Percentiles rank a stretch among this genome's conserved stretches.
Evolutionary conservation across 257 asterid species (phyloP).

Genomic region (Solanum ossicruentum): DNA sequence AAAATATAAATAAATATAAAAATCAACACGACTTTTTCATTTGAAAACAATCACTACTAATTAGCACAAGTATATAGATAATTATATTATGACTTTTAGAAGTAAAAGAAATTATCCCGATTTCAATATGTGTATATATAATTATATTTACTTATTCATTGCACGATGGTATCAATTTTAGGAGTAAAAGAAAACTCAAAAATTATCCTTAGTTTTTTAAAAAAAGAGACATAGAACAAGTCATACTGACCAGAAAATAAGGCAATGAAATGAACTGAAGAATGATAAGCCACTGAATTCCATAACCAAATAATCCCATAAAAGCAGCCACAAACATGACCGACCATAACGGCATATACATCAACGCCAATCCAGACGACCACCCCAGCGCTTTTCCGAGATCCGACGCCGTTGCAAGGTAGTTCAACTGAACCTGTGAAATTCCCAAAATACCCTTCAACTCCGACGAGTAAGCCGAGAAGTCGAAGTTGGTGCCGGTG

Average conservation of each 20-base stretch:
- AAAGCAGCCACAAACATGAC: conserved; percentile 64
- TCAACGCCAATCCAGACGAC: conserved; percentile 81
- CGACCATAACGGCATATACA: conserved; percentile 56
- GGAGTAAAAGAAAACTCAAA: too few relatives aligned
- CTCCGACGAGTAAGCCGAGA: conserved; percentile 80
- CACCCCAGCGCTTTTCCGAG: conserved; percentile 79
- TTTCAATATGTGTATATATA: too few relatives aligned
- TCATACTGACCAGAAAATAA: conserved; percentile 64
- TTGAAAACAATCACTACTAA: not conserved
- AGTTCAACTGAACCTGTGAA: conserved; percentile 83
- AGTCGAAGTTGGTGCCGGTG: conserved; percentile 81
- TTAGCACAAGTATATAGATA: not conserved
- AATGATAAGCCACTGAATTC: conserved; percentile 74
- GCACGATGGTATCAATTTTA: too few relatives aligned
- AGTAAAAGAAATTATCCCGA: not conserved
- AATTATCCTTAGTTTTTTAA: too few relatives aligned
- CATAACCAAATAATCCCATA: conserved; percentile 79
- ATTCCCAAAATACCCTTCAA: conserved; percentile 52
- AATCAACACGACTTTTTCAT: not conserved
- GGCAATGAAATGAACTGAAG: conserved; percentile 39
- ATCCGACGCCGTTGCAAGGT: conserved; percentile 88
- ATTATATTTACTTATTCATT: too few relatives aligned
- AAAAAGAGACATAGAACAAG: not conserved
- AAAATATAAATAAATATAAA: not conserved
- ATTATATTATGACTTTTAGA: not conserved